Evolutionary conservation across 768 basidiomycete species (phyloP).

Genomic region (Coprinopsis marcescibilis): DNA sequence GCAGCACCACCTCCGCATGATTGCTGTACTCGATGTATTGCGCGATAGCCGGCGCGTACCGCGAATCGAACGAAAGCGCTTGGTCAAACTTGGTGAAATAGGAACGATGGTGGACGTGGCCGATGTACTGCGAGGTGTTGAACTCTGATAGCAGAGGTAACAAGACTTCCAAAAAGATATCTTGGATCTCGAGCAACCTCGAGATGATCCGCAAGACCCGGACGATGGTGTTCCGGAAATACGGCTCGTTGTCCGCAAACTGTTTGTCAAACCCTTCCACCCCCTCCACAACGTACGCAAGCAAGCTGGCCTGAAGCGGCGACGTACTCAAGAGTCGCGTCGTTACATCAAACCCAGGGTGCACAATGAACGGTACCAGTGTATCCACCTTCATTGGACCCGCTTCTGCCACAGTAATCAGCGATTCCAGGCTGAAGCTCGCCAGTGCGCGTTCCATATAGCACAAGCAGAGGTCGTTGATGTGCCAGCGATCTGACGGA

Average conservation of each 20-base stretch:
- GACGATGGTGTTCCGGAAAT: constrained; percentile 68
- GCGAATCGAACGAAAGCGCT: constrained; percentile 60
- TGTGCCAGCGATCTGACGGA: constrained; percentile 77
- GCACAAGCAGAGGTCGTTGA: constrained; percentile 77
- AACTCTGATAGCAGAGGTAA: constrained; percentile 70
- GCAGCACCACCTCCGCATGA: constrained; percentile 66
- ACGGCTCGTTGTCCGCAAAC: constrained; percentile 61
- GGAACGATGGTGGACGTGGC: constrained; percentile 54
- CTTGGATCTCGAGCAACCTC: constrained; percentile 79
- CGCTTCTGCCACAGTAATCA: constrained; percentile 57
- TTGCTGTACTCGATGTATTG: constrained; percentile 69
- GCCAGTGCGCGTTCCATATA: constrained; percentile 83
- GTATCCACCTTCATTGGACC: constrained; percentile 43
- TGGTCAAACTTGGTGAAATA: constrained; percentile 73
- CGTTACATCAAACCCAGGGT: constrained; percentile 87
- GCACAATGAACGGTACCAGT: constrained; percentile 52
- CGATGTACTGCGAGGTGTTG: constrained; percentile 48
- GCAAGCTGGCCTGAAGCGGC: constrained; percentile 63
- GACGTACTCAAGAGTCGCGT: constrained; percentile 71
- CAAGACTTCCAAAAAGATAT: constrained; percentile 84
- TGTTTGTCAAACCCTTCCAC: constrained; percentile 70
- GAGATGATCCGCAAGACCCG: constrained; percentile 79
- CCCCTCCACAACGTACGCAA: constrained; percentile 79
- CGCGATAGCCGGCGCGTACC: constrained; percentile 76
- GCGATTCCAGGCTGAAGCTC: constrained; percentile 71